Conservation (phyloP, 106 monocot species). For the Allium sativum region DNA sequence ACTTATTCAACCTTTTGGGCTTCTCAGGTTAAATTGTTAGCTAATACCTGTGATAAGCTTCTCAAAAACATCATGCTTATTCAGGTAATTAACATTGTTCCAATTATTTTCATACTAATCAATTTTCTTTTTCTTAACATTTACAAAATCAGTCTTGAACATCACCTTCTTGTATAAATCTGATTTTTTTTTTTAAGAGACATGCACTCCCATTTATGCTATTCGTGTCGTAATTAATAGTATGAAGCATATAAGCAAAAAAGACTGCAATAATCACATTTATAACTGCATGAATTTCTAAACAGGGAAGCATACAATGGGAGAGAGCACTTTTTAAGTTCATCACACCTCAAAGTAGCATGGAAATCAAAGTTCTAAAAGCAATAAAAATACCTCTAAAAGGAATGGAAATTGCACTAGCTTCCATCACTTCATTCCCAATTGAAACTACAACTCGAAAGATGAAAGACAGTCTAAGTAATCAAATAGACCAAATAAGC, state of each 20-base stretch:
- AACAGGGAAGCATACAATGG: conserved; percentile 40
- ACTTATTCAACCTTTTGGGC: conserved; percentile 12
- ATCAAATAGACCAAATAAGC: conserved; percentile 22
- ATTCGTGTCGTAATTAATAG: too few species aligned
- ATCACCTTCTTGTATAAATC: too few species aligned
- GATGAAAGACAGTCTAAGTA: conserved; percentile 12
- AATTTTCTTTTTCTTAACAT: too few species aligned
- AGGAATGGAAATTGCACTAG: conserved; percentile 51
- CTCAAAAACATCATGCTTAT: conserved; percentile 30
- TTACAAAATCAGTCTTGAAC: too few species aligned
- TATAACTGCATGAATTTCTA: neutral
- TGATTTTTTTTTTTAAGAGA: too few species aligned
- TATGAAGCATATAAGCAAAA: too few species aligned
- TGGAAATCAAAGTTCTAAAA: conserved; percentile 16
- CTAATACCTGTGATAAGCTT: conserved; percentile 19
- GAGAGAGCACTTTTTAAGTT: conserved; percentile 26
- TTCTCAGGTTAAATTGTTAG: conserved; percentile 21
- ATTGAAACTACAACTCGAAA: conserved; percentile 8
- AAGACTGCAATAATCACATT: too few species aligned
- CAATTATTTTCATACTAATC: too few species aligned
- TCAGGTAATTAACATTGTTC: conserved; percentile 19
- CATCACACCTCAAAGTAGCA: neutral
- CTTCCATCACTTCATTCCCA: conserved; percentile 13
- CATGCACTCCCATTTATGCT: too few species aligned
- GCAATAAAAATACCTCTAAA: conserved; percentile 25